Percentiles rank a stretch among this genome's conserved stretches.
phyloP scores from a whole-genome alignment of 2,329 filamentous ascomycete species.

The Ophioceras dolichostomum region DNA sequence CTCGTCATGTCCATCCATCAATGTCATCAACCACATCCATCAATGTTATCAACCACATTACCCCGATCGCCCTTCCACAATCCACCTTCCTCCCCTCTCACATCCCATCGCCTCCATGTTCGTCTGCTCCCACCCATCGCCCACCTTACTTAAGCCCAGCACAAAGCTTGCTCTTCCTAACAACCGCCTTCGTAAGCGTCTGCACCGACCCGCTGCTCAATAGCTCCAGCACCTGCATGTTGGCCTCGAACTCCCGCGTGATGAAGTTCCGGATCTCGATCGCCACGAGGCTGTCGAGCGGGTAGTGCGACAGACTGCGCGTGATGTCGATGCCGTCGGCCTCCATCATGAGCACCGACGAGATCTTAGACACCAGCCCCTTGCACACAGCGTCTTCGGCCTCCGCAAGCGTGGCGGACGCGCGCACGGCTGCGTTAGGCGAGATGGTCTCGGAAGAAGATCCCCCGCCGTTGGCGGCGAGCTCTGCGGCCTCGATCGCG shows the following conservation, averaged over 20 bases:
- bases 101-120: too few species aligned
- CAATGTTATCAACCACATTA: too few species aligned
- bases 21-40: too few species aligned
- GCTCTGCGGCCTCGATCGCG: conserved; percentile 15
- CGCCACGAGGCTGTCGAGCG: conserved; percentile 34
- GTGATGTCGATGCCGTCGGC: conserved; percentile 34
- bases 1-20: too few species aligned
- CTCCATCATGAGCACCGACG: conserved; percentile 35
- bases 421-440: conserved; percentile 24
- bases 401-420: conserved; percentile 26
- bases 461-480: conserved; percentile 13
- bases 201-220: conserved; percentile 36
- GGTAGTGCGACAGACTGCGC: conserved; percentile 25
- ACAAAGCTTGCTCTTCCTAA: conserved; percentile 21
- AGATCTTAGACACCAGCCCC: conserved; percentile 33
- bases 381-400: conserved; percentile 29
- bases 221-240: conserved; percentile 41
- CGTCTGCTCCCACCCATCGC: too few species aligned
- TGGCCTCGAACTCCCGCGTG: conserved; percentile 34
- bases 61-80: too few species aligned
- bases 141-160: background rate
- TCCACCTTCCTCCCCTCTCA: too few species aligned
- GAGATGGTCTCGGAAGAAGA: conserved; percentile 23
- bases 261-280: conserved; percentile 39
- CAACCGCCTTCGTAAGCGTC: conserved; percentile 29